Base-by-base conservation (phyloP, 2,329 filamentous ascomycete genomes). In the Coccinonectria pachysandricola region DNA sequence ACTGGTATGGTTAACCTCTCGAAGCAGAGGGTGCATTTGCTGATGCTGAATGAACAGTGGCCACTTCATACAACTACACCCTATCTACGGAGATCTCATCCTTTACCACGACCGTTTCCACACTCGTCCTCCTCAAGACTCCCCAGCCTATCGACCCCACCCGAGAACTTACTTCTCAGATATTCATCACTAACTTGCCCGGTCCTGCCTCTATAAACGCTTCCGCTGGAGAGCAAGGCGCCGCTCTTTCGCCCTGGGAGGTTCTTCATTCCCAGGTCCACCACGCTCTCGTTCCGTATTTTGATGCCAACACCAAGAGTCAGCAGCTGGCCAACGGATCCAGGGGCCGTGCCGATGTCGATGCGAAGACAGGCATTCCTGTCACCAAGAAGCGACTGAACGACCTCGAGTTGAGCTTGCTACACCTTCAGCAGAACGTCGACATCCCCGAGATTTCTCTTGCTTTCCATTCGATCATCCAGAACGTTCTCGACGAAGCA, bases 381-480 rank as follows among this genome's bases (percentile, higher is more conserved):
- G 85, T 88, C n/a, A 88, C 91, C 12, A 94, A 94, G 66, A 94
- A 94, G 71, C 84, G 86, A 49, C 79, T 96, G 54, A 91, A 88
- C 26, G 92, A 99, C 54, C 61, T 99, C 42, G 87, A 94, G 54
- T 68, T 94, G 43, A 91, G 81, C 42, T 63, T 99, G 46, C 69
- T 86, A 31, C 88, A 98, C 49, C 66, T 98, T 28, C 87, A 95
- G 57, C 87, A 98, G 56, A 96, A 98, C 56, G 86, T 94, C 30
- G 92, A 98, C 56, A 96, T 99, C 27, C 91, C 91, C 12, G 85
- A 93, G 45, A 71, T 96, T 26, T 80, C 83, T 11, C 64, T 99
- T 36, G 77, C 83, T 8, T 79, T 95, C 40, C 87, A 95, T 48
- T 81, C 87, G 15, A 71, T 92, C 16, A 85, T 99, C 12, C 85